A percentile compares a stretch with the other conserved stretches of the same genome.
Evolutionary conservation across 2,329 filamentous ascomycete species (phyloP).

Genomic region (Aureobasidium sp.): DNA sequence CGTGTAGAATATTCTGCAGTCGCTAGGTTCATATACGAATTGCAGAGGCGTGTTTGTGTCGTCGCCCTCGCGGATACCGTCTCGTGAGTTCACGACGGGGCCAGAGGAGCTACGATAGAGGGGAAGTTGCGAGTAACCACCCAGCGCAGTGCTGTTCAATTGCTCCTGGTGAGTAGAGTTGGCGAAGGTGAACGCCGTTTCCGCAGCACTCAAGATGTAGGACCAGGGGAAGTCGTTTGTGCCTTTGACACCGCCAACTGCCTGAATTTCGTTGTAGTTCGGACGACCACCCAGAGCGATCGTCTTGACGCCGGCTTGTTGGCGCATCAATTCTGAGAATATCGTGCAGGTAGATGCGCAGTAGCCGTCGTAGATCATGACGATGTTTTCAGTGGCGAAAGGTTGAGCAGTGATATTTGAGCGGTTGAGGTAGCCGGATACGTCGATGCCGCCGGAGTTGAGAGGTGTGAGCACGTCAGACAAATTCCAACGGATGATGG

Average conservation of each 20-base stretch:
- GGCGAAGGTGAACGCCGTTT: conserved; percentile 18
- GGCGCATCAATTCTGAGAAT: conserved; percentile 37
- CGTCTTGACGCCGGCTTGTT: conserved; percentile 35
- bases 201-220: conserved; percentile 19
- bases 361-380: conserved; percentile 41
- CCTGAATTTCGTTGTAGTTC: conserved; percentile 34
- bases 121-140: conserved; percentile 21
- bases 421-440: conserved; percentile 43
- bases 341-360: conserved; percentile 40
- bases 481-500: conserved; percentile 45
- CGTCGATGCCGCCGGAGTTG: conserved; percentile 27
- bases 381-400: conserved; percentile 49
- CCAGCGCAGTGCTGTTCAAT: conserved; percentile 21
- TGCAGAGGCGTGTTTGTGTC: conserved; percentile 38
- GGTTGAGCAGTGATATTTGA: conserved; percentile 40
- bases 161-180: conserved; percentile 12
- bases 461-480: conserved; percentile 33
- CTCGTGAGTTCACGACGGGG: conserved; percentile 23
- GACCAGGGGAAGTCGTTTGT: conserved; percentile 25
- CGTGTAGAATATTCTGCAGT: conserved; percentile 46
- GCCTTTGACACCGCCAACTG: conserved; percentile 37
- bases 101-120: conserved; percentile 18
- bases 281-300: conserved; percentile 37
- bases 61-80: conserved; percentile 26
- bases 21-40: conserved; percentile 39